Conservation (phyloP, 805 yeast genomes). For the Teunomyces tritomae region DNA sequence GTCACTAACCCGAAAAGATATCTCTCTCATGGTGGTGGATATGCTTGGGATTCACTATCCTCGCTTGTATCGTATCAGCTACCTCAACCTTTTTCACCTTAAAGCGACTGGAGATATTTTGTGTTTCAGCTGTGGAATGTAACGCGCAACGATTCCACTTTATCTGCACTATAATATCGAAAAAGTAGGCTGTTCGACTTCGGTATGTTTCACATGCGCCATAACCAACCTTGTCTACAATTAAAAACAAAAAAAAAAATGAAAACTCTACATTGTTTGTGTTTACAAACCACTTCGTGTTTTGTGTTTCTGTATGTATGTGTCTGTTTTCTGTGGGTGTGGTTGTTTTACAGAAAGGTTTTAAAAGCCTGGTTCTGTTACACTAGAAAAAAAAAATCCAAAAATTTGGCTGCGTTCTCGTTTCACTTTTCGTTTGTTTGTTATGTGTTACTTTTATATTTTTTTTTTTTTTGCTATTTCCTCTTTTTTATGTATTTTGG, state of each 20-base stretch:
- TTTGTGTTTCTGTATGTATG: too few relatives aligned
- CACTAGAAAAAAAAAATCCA: too few relatives aligned
- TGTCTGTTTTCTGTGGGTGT: too few relatives aligned
- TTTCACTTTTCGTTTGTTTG: too few relatives aligned
- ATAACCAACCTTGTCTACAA: not conserved
- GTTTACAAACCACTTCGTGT: too few relatives aligned
- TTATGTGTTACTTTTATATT: too few relatives aligned
- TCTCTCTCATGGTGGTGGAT: conserved; percentile 15
- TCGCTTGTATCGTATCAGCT: not conserved
- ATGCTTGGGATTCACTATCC: not conserved
- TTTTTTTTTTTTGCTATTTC: too few relatives aligned
- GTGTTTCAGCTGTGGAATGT: conserved; percentile 6
- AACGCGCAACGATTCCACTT: not conserved
- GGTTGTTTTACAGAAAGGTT: too few relatives aligned
- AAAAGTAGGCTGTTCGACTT: not conserved
- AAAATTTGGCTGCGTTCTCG: too few relatives aligned
- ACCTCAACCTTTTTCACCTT: not conserved
- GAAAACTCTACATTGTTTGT: not conserved
- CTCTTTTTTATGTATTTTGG: too few relatives aligned
- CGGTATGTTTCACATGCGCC: not conserved
- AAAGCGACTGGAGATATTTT: not conserved
- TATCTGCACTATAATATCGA: not conserved
- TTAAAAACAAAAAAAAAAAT: too few relatives aligned
- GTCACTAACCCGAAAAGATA: conserved; percentile 78
- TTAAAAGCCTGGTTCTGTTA: too few relatives aligned